Evolutionary conservation across 1,139 yeast genomes (phyloP).

Genomic region (Wickerhamomyces sp.): DNA sequence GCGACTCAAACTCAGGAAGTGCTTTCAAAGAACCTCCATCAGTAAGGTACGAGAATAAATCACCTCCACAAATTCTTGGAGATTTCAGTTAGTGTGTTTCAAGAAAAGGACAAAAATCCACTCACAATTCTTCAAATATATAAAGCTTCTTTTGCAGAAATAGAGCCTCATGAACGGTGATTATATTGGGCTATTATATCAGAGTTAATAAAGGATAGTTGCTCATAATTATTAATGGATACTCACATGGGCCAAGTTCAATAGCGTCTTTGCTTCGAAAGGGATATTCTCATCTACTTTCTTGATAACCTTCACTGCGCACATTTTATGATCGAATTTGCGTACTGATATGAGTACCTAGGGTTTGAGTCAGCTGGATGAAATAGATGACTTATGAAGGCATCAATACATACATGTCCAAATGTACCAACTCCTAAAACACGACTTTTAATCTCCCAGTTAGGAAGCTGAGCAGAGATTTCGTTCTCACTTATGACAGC

Average conservation of each 20-base stretch:
- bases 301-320: constrained; percentile 49
- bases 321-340: constrained; percentile 24
- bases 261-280: constrained; percentile 41
- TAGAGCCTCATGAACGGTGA: constrained; percentile 37
- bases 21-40: constrained; percentile 37
- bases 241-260: constrained; percentile 36
- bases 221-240: constrained; percentile 6
- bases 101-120: too few species aligned
- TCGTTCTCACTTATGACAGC: constrained; percentile 14
- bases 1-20: constrained; percentile 49
- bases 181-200: constrained; percentile 37
- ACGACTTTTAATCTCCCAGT: constrained; percentile 41
- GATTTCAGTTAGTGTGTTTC: too few species aligned
- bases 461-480: constrained; percentile 23
- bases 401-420: constrained; percentile 40
- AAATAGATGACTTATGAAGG: not conserved
- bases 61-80: constrained; percentile 52
- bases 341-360: constrained; percentile 31
- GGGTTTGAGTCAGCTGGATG: too few species aligned
- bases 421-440: constrained; percentile 58
- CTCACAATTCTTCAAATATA: constrained; percentile 45
- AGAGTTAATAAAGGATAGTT: constrained; percentile 20
- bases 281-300: constrained; percentile 29
- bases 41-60: constrained; percentile 55
- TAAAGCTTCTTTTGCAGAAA: constrained; percentile 36